Evolutionary conservation across 2,329 filamentous ascomycete species (phyloP).

Genomic region (Colletotrichum tropicicola): DNA sequence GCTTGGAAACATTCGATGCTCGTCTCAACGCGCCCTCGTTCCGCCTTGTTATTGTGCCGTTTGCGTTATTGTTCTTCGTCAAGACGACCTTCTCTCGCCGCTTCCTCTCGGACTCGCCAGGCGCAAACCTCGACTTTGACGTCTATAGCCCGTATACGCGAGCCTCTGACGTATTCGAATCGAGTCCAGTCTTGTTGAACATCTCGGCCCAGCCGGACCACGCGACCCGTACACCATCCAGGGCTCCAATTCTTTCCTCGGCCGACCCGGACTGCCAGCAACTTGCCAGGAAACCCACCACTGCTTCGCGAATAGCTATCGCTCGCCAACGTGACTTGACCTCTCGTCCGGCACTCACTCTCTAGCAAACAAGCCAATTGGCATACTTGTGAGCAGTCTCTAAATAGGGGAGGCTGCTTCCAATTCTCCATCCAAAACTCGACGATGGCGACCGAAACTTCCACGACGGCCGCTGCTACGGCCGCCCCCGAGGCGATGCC

Average conservation of each 20-base stretch:
- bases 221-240: not conserved
- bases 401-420: slow-evolving; percentile 20
- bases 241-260: not conserved
- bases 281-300: not conserved
- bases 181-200: slow-evolving; percentile 1
- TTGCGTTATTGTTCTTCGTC: slow-evolving; percentile 17
- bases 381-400: slow-evolving; percentile 17
- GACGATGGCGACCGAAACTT: slow-evolving; percentile 21
- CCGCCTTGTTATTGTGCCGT: slow-evolving; percentile 24
- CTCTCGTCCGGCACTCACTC: not conserved
- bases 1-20: slow-evolving; percentile 31
- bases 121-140: slow-evolving; percentile 5
- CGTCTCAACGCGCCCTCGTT: slow-evolving; percentile 29
- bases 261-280: not conserved
- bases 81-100: slow-evolving; percentile 7
- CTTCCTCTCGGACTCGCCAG: no score
- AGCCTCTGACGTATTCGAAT: slow-evolving; percentile 5
- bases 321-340: not conserved
- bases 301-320: not conserved
- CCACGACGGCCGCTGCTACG: not conserved
- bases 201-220: not conserved
- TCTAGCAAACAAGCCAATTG: slow-evolving; percentile 1
- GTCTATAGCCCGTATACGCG: not conserved
- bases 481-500: slow-evolving; percentile 1
- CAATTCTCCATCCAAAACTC: no score